Percentiles rank a stretch among this genome's conserved stretches.
These are phyloP conservation scores for Candida wancherniae DNA, from an alignment of 805 yeast species.

Conservation along the genomic window DNA sequence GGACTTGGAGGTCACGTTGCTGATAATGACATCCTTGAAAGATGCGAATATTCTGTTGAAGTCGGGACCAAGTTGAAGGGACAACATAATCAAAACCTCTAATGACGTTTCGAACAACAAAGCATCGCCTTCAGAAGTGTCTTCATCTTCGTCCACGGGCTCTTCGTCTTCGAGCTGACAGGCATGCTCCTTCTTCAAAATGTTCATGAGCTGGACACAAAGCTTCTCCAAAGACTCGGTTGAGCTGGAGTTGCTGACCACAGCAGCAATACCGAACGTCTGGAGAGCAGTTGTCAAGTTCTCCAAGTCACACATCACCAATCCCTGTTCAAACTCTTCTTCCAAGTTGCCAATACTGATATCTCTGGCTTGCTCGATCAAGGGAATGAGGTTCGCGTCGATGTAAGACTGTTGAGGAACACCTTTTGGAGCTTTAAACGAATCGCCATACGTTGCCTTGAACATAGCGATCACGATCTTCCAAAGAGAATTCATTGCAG, in stretches of 20 bases:
- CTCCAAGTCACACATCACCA: constrained; percentile 77
- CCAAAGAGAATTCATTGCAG: constrained; percentile 81
- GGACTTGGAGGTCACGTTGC: constrained; percentile 56
- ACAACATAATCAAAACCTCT: constrained; percentile 76
- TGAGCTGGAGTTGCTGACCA: constrained; percentile 56
- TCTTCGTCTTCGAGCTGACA: constrained; percentile 74
- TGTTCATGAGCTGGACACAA: constrained; percentile 64
- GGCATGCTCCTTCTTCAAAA: constrained; percentile 77
- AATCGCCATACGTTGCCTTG: constrained; percentile 45
- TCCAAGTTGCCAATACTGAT: constrained; percentile 57
- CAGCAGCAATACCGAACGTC: constrained; percentile 67
- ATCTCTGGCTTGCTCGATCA: constrained; percentile 64
- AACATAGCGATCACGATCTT: constrained; percentile 70
- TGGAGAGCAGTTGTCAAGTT: constrained; percentile 62
- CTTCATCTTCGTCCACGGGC: constrained; percentile 53
- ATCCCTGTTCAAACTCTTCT: constrained; percentile 79
- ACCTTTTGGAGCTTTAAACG: constrained; percentile 54
- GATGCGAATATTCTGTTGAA: constrained; percentile 68
- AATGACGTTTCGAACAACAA: constrained; percentile 77
- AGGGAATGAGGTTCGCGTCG: constrained; percentile 50
- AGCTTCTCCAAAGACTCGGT: constrained; percentile 54
- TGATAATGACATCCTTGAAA: constrained; percentile 60
- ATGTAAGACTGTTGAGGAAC: constrained; percentile 58
- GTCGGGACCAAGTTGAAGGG: constrained; percentile 73
- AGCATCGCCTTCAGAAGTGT: constrained; percentile 47